Base-by-base conservation (phyloP, 2,329 filamentous ascomycete species). In the Graphilbum fragrans region DNA sequence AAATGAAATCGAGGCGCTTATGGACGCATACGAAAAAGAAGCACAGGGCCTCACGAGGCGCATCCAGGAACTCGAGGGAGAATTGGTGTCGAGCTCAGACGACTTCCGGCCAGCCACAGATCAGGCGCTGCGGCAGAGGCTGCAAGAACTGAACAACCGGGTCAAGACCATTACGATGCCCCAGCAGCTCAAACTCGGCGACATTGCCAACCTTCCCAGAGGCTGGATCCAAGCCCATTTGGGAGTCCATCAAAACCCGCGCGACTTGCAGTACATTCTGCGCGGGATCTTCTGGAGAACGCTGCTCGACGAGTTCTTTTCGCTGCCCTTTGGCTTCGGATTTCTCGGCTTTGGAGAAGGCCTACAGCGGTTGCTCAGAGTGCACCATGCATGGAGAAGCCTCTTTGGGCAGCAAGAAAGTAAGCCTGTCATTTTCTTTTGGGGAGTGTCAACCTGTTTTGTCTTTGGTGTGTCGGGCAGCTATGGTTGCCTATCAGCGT, bases 41-140 rank as follows among this genome's bases (percentile, higher is more conserved):
- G 12, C 38, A 5, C 22, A 29, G 5, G 19, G 34, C 11, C 39
- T 50, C 10, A 33, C 35, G 14, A 40, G 46, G 2, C 46, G 44
- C 23, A 31, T 53, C 25, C 39, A 27, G 25, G 45, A 44, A 7
- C 41, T 53, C 16, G 42, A 45, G 23, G 39, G 45, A 23, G 50
- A 49, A 11, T 41, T 53, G n/a, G 45, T 53, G 20, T 49, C 50
- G 20, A 49, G 49, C 35, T 44, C 47, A 7, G 50, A 54, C 37
- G 52, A 52, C 38, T 54, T 52, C 45, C 45, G 50, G 11, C 52
- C 52, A 1, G 49, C 50, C 10, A 50, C 50, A 0, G 52, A 54
- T 40, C 45, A 52, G 38, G 36, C 41, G 1, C 44, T 54, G 22
- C 46, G 49, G 35, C 33, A 42, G 21, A 47, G 45, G 35, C 46